Evolutionary conservation across 2,329 filamentous ascomycete species (phyloP).

Genomic region (Ophiostoma tasmaniense): DNA sequence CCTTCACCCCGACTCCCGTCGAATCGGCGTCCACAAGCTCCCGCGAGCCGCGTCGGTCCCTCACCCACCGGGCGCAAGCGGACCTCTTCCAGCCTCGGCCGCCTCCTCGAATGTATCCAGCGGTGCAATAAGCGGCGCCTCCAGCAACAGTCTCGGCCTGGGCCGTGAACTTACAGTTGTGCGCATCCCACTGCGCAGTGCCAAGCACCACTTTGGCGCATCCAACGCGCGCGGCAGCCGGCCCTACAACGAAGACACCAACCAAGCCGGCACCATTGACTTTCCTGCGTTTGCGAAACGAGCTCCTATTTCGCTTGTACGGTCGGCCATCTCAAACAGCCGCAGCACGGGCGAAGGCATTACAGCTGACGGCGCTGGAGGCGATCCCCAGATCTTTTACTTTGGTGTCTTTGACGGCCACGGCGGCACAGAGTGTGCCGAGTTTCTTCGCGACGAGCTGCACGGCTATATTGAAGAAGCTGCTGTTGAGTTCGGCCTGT

Average conservation of each 20-base stretch:
- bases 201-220: conserved; percentile 92
- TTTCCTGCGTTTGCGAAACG: conserved; percentile 85
- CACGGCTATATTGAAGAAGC: conserved; percentile 85
- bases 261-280: conserved; percentile 88
- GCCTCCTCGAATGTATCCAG: conserved; percentile 29
- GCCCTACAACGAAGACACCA: conserved; percentile 85
- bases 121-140: conserved; percentile 37
- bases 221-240: conserved; percentile 71
- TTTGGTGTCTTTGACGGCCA: conserved; percentile 96
- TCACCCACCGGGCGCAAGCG: conserved; percentile 47
- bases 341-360: conserved; percentile 52
- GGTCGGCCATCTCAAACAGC: conserved; percentile 38
- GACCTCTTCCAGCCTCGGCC: conserved; percentile 39
- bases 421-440: conserved; percentile 80
- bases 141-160: conserved; percentile 25
- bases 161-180: conserved; percentile 82
- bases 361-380: conserved; percentile 61
- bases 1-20: conserved; percentile 74
- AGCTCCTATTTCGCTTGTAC: conserved; percentile 55
- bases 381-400: conserved; percentile 95
- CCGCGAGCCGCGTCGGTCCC: conserved; percentile 78
- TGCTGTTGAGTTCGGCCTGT: conserved; percentile 64
- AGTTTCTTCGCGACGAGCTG: conserved; percentile 73
- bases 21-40: conserved; percentile 62
- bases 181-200: conserved; percentile 82